Conservation (phyloP, 257 asterid genomes). For the Voacanga thouarsii region DNA sequence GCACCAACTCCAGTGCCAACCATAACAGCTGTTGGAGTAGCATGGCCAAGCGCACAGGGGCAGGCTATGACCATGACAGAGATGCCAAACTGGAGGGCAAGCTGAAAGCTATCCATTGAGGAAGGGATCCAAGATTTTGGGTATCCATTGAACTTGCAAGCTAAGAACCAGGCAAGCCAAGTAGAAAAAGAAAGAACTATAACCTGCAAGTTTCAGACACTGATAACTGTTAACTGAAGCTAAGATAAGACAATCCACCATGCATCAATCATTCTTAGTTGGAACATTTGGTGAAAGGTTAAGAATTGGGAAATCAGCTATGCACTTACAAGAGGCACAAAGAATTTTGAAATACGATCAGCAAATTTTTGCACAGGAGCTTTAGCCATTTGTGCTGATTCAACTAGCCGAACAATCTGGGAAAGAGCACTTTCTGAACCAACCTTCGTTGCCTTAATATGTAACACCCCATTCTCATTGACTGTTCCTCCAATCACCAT, state of each 20-base stretch:
- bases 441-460: slow-evolving; percentile 55
- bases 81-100: slow-evolving; percentile 43
- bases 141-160: slow-evolving; percentile 26
- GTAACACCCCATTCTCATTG: slow-evolving; percentile 60
- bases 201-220: slow-evolving; percentile 27
- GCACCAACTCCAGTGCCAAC: slow-evolving; percentile 52
- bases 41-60: slow-evolving; percentile 53
- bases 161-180: slow-evolving; percentile 41
- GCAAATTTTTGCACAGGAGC: slow-evolving; percentile 61
- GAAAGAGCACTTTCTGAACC: slow-evolving; percentile 74
- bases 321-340: slow-evolving; percentile 45
- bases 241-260: neutral
- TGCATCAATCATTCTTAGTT: neutral
- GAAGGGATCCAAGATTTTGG: slow-evolving; percentile 41
- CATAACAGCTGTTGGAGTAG: slow-evolving; percentile 53
- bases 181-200: slow-evolving; percentile 36
- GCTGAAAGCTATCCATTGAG: slow-evolving; percentile 38
- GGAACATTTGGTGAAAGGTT: neutral
- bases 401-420: slow-evolving; percentile 54
- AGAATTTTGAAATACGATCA: slow-evolving; percentile 43
- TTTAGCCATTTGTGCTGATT: slow-evolving; percentile 63
- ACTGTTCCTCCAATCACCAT: slow-evolving; percentile 72
- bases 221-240: neutral
- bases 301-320: neutral
- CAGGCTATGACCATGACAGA: slow-evolving; percentile 54